These are phyloP conservation scores for Quercus wislizeni DNA, from an alignment of 306 rosid genomes.

Conservation along the genomic window DNA sequence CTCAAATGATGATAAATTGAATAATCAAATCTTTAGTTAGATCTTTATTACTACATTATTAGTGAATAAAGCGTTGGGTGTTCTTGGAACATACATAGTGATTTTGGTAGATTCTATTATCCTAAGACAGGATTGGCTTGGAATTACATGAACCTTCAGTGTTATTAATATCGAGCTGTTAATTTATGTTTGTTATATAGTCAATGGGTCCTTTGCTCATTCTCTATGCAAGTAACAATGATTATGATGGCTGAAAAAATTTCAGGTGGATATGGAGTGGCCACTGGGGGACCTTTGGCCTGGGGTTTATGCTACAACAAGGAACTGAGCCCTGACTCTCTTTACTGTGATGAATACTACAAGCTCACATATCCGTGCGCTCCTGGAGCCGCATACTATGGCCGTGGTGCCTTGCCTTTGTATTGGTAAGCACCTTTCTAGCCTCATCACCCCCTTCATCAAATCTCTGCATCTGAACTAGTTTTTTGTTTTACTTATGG, in stretches of 20 bases:
- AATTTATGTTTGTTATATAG: too few relatives aligned
- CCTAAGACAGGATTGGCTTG: neutral
- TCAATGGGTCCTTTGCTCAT: neutral
- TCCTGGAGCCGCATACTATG: conserved; percentile 84
- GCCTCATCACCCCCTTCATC: neutral
- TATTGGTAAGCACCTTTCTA: conserved; percentile 58
- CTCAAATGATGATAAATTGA: neutral
- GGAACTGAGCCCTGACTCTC: conserved; percentile 91
- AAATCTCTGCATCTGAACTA: too few relatives aligned
- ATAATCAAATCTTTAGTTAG: neutral
- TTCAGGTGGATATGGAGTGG: conserved; percentile 97
- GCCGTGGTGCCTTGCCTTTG: conserved; percentile 95
- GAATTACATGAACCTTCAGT: neutral
- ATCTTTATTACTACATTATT: neutral
- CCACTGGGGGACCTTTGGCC: conserved; percentile 92
- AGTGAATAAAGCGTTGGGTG: neutral
- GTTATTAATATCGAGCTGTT: neutral
- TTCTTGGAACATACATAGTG: too few relatives aligned
- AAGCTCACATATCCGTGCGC: conserved; percentile 78
- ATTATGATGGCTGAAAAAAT: conserved; percentile 18
- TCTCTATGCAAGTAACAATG: neutral
- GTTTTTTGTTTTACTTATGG: too few relatives aligned
- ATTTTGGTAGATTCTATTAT: neutral
- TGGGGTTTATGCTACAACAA: conserved; percentile 95
- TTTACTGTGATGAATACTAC: conserved; percentile 79